Percentiles rank a stretch among this genome's conserved stretches.
These are phyloP conservation scores for Boletus subparvulus DNA, from an alignment of 768 basidiomycete genomes.

Conservation along the genomic window DNA sequence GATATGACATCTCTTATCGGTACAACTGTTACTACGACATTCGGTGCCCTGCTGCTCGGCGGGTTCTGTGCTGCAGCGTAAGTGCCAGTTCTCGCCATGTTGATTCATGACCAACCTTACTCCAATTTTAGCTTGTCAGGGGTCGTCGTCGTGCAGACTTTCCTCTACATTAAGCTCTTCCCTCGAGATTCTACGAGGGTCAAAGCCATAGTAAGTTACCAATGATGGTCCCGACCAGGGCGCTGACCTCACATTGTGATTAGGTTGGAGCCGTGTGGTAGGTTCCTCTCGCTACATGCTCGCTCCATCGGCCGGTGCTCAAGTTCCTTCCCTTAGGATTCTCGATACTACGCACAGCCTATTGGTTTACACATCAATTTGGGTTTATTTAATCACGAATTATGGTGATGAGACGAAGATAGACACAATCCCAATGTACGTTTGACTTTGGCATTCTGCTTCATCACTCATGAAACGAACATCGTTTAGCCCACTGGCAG, in stretches of 20 bases:
- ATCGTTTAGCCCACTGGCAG: slow-evolving; percentile 26
- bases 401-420: slow-evolving; percentile 41
- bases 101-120: not conserved
- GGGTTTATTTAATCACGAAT: slow-evolving; percentile 44
- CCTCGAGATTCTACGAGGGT: slow-evolving; percentile 20
- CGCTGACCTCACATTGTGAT: not conserved
- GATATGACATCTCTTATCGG: slow-evolving; percentile 14
- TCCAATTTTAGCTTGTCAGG: slow-evolving; percentile 26
- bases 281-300: not conserved
- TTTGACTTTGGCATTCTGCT: not conserved
- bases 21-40: slow-evolving; percentile 10
- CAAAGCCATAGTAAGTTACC: slow-evolving; percentile 24
- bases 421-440: slow-evolving; percentile 46
- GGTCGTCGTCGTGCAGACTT: slow-evolving; percentile 26
- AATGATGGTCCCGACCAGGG: not conserved
- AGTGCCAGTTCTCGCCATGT: not conserved
- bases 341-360: slow-evolving; percentile 44
- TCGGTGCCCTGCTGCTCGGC: slow-evolving; percentile 31
- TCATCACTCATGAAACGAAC: not conserved
- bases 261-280: slow-evolving; percentile 32
- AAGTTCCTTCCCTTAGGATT: slow-evolving; percentile 8
- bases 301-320: not conserved
- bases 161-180: slow-evolving; percentile 32
- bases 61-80: slow-evolving; percentile 31
- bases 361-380: slow-evolving; percentile 41